Evolutionary conservation across 2,329 filamentous ascomycete species (phyloP).

Genomic region (Neonectria sp.): DNA sequence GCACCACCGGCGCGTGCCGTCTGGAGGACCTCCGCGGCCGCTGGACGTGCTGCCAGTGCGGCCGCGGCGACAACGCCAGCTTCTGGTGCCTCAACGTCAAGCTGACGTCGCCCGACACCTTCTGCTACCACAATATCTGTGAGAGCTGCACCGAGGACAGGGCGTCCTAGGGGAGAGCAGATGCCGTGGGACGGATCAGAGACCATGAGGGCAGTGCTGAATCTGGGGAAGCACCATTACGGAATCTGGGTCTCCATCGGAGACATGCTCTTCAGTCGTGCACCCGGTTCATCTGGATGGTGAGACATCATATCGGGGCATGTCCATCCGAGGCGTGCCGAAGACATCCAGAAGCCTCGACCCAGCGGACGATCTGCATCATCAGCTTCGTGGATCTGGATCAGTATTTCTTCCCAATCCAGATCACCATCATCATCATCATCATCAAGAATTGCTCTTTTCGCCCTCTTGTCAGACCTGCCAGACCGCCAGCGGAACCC

Average conservation of each 20-base stretch:
- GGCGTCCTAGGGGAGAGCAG: background rate
- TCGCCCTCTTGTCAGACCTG: too few relatives aligned
- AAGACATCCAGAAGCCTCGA: slow-evolving; percentile 12
- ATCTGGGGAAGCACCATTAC: slow-evolving; percentile 2
- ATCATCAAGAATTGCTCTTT: background rate
- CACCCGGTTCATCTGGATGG: background rate
- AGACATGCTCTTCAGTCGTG: too few relatives aligned
- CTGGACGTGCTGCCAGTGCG: slow-evolving; percentile 67
- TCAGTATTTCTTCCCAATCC: background rate
- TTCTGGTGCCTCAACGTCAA: slow-evolving; percentile 63
- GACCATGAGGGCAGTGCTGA: background rate
- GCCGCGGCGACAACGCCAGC: slow-evolving; percentile 61
- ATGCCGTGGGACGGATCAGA: background rate
- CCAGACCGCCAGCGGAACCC: background rate
- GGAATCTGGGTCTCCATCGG: background rate
- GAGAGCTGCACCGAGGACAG: slow-evolving; percentile 54
- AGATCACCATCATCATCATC: background rate
- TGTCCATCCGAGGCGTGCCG: slow-evolving; percentile 23
- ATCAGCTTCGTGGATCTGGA: background rate
- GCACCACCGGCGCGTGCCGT: slow-evolving; percentile 64
- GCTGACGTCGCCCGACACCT: slow-evolving; percentile 63
- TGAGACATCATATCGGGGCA: slow-evolving; percentile 17
- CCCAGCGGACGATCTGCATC: slow-evolving; percentile 1
- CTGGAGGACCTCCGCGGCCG: slow-evolving; percentile 63
- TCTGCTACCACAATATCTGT: slow-evolving; percentile 69